A percentile compares a stretch with the other conserved stretches of the same genome.
These are phyloP conservation scores for Groenewaldozyma sp. DNA, from an alignment of 1,139 yeast species.

Conservation along the genomic window DNA sequence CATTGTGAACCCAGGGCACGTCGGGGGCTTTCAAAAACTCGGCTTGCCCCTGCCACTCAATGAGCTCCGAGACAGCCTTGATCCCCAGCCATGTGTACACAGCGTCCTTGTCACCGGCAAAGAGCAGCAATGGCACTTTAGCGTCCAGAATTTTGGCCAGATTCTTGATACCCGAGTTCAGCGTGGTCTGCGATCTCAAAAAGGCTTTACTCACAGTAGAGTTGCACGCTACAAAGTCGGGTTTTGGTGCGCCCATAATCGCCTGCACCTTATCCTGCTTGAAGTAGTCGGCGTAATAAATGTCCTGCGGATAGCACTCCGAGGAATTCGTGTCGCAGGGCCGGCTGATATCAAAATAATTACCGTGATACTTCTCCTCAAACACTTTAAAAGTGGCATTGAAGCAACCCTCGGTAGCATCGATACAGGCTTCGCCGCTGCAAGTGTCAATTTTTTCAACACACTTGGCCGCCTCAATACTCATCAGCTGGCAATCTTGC, in stretches of 20 bases:
- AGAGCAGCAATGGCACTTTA: conserved; percentile 60
- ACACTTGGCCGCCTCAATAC: conserved; percentile 28
- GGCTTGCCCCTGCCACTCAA: conserved; percentile 45
- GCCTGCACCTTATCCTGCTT: conserved; percentile 59
- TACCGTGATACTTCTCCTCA: conserved; percentile 9
- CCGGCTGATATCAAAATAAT: conserved; percentile 12
- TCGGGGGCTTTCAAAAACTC: conserved; percentile 22
- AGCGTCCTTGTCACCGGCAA: conserved; percentile 81
- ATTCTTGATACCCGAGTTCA: conserved; percentile 43
- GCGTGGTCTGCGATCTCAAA: conserved; percentile 27
- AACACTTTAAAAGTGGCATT: conserved; percentile 8
- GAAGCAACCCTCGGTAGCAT: conserved; percentile 12
- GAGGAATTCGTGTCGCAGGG: conserved; percentile 12
- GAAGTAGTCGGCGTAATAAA: conserved; percentile 57
- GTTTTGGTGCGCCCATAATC: conserved; percentile 86
- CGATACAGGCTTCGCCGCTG: conserved; percentile 8
- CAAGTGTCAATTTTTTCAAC: conserved; percentile 10
- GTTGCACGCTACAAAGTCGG: conserved; percentile 73
- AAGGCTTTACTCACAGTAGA: conserved; percentile 39
- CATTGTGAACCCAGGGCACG: conserved; percentile 32
- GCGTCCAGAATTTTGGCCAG: conserved; percentile 51
- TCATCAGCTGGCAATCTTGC: conserved; percentile 48
- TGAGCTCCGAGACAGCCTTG: conserved; percentile 59
- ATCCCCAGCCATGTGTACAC: conserved; percentile 86
- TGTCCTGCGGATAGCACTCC: conserved; percentile 62